Conservation (phyloP, 163 green algal genomes). For the Volvox carteri region DNA sequence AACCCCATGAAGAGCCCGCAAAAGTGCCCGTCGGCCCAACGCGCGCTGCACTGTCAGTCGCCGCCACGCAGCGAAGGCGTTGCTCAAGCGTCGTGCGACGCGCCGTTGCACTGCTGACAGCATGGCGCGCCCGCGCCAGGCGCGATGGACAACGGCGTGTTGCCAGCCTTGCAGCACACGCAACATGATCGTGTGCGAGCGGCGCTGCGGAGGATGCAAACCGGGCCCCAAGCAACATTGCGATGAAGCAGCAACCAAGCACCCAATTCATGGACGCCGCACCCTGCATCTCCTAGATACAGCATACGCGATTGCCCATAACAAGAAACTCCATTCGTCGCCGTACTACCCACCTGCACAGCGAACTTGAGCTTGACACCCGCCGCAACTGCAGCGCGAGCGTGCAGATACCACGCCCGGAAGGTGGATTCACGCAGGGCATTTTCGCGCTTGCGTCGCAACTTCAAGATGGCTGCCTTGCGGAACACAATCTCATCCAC, state of each 20-base stretch:
- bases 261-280: no score
- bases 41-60: not conserved
- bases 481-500: conserved; percentile 34
- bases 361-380: not conserved
- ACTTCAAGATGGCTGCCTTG: conserved; percentile 43
- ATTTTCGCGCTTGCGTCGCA: not conserved
- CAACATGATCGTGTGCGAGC: conserved; percentile 37
- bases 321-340: no score
- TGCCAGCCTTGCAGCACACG: conserved; percentile 35
- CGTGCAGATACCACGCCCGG: not conserved
- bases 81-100: not conserved
- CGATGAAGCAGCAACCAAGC: no score
- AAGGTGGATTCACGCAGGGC: not conserved
- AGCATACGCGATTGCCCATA: no score
- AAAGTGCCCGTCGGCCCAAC: conserved; percentile 11
- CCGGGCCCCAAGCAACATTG: no score
- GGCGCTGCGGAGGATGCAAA: conserved; percentile 20
- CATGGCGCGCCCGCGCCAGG: not conserved
- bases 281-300: no score
- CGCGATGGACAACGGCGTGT: not conserved
- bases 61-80: conserved; percentile 13
- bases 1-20: conserved; percentile 1
- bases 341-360: conserved; percentile 34
- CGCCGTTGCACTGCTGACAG: not conserved
- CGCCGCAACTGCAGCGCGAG: not conserved